These are phyloP conservation scores for Podospora pseudopauciseta DNA, from an alignment of 495 filamentous ascomycete genomes.

Conservation along the genomic window DNA sequence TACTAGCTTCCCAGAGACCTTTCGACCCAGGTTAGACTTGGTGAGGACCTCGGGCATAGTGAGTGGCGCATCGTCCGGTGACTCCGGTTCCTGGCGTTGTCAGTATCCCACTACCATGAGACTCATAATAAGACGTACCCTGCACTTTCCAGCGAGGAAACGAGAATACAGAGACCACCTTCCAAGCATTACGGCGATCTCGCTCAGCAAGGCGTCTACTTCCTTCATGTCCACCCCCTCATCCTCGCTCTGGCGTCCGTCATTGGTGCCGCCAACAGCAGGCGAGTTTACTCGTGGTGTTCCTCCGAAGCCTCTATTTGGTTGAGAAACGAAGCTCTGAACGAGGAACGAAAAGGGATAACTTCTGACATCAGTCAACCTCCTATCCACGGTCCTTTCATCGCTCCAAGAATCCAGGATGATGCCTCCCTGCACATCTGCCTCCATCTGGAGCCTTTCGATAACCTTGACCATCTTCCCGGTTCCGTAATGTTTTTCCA, in stretches of 20 bases:
- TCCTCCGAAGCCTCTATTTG: slow-evolving; percentile 53
- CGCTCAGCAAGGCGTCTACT: slow-evolving; percentile 78
- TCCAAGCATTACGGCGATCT: slow-evolving; percentile 85
- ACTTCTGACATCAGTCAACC: slow-evolving; percentile 88
- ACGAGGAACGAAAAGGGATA: slow-evolving; percentile 97
- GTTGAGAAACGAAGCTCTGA: slow-evolving; percentile 79
- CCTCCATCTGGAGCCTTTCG: slow-evolving; percentile 87
- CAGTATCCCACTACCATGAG: slow-evolving; percentile 23
- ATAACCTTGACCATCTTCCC: slow-evolving; percentile 96
- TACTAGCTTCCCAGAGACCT: slow-evolving; percentile 68
- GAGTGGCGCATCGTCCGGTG: slow-evolving; percentile 46
- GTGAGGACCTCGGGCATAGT: slow-evolving; percentile 64
- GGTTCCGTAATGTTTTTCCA: slow-evolving; percentile 87
- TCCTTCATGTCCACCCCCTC: slow-evolving; percentile 95
- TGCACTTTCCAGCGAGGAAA: slow-evolving; percentile 81
- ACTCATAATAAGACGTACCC: slow-evolving; percentile 48
- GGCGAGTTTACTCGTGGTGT: slow-evolving; percentile 60
- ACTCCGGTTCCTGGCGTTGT: slow-evolving; percentile 39
- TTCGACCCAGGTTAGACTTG: slow-evolving; percentile 70
- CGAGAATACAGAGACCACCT: slow-evolving; percentile 90
- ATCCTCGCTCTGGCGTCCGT: slow-evolving; percentile 62
- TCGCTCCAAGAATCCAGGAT: slow-evolving; percentile 93
- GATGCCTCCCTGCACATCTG: slow-evolving; percentile 96
- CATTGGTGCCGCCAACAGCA: slow-evolving; percentile 52
- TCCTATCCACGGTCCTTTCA: slow-evolving; percentile 76